phyloP scores from a whole-genome alignment of 2,329 filamentous ascomycete genomes.

The Dothideomycetes sp. region DNA sequence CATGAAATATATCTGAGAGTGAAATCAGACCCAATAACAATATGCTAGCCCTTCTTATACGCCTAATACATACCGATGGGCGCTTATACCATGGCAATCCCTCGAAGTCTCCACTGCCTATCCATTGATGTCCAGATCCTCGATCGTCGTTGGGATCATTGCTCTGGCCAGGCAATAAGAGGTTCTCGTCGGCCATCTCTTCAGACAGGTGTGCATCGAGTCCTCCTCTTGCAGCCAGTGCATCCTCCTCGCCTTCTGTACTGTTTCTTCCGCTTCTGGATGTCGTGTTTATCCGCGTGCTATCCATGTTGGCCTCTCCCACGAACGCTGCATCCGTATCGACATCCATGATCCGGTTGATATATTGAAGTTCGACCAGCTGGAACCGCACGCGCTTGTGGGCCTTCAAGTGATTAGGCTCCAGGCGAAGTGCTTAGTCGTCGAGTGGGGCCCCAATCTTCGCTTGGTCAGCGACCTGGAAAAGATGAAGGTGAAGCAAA shows the following conservation, averaged over 20 bases:
- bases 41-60: neutral
- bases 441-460: no score
- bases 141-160: constrained; percentile 12
- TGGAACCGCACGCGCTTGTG: no score
- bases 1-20: constrained; percentile 65
- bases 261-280: constrained; percentile 4
- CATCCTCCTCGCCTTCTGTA: constrained; percentile 8
- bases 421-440: neutral
- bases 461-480: no score
- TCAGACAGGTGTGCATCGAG: constrained; percentile 5
- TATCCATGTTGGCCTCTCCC: constrained; percentile 21
- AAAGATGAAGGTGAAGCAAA: no score
- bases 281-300: constrained; percentile 3
- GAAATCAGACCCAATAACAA: neutral
- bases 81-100: constrained; percentile 50
- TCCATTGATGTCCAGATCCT: constrained; percentile 13
- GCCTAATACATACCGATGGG: constrained; percentile 38
- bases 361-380: no score
- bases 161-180: constrained; percentile 13
- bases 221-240: constrained; percentile 10
- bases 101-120: constrained; percentile 40
- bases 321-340: constrained; percentile 20
- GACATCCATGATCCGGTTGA: constrained; percentile 14
- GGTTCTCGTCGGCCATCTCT: constrained; percentile 11
- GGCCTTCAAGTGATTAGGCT: no score